Base-by-base conservation (phyloP, 129 eudicot genomes). In the Cynara cardunculus region DNA sequence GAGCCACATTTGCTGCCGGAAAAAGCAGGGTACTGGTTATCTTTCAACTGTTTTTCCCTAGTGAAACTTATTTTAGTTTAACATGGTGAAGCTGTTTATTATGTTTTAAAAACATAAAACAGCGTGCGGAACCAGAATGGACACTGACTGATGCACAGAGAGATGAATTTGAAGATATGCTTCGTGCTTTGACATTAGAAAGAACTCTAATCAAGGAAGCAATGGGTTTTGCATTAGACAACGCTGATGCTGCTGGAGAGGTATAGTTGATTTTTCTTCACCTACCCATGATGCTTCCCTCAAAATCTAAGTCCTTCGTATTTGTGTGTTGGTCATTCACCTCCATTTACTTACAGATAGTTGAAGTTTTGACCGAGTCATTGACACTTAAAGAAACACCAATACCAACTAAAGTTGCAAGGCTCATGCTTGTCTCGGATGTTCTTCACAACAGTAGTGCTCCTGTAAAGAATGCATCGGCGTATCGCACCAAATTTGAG, bases 91-190 rank as follows among this genome's bases (percentile, higher is more conserved):
- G 62, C 4, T 56, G 65, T 56, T 56, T 56, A 56, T 56, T 56
- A n/a, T 56, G 65, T 56, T 56, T 56, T 56, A n/a, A 18, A n/a
- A 56, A 85, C 53, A 89, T 91, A 72, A 91, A 89, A 83, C 89
- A 92, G 99, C 97, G 99, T 67, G 79, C 85, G 82, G 99, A 95
- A 84, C 85, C 84, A 35, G 99, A 95, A 84, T 84, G 97, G 30
- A 90, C 94, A 35, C 86, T 95, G 59, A 90, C 93, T 39, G 97
- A 95, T 82, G 81, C 92, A 39, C 99, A 92, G 81, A 95, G 99
- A 87, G 99, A 95, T 84, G 97, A 92, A 85, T 95, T 92, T 84
- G 99, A 95, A 87, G 97, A 95, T 79, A 92, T 95, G 97, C 90
- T 95, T 28, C 97, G 99, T 81, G 93, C 97, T 37, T 83, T 95